Conservation (phyloP, 2,329 filamentous ascomycete species). For the Exophiala sideris region DNA sequence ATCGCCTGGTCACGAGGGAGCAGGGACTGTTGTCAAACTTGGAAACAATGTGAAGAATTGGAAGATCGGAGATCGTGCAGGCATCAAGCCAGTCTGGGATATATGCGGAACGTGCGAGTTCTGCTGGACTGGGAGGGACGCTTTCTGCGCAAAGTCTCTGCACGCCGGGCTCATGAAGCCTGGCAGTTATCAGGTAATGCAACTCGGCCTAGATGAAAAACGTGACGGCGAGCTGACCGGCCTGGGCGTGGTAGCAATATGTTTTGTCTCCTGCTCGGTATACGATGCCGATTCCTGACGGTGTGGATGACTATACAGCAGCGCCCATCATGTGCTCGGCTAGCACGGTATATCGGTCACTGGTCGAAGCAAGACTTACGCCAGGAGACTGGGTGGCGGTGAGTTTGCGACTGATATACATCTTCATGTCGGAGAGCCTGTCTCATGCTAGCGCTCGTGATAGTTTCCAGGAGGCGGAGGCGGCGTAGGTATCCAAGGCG, state of each 20-base stretch:
- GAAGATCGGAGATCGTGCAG: conserved; percentile 33
- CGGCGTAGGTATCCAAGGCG: conserved; percentile 27
- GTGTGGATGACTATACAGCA: conserved; percentile 35
- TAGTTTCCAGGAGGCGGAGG: conserved; percentile 39
- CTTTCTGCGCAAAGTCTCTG: conserved; percentile 8
- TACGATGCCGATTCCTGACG: conserved; percentile 29
- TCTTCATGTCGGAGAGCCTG: too few species aligned
- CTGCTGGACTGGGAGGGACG: conserved; percentile 29
- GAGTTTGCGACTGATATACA: too few species aligned
- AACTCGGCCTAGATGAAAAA: background rate
- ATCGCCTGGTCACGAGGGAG: conserved; percentile 46
- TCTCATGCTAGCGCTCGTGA: too few species aligned
- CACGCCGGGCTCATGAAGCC: background rate
- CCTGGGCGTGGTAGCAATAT: conserved; percentile 32
- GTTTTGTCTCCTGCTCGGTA: conserved; percentile 35
- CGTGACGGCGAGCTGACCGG: too few species aligned
- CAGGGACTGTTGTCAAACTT: conserved; percentile 39
- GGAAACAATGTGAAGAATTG: conserved; percentile 50
- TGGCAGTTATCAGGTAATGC: background rate
- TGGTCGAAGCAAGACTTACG: conserved; percentile 23
- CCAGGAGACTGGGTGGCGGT: conserved; percentile 15
- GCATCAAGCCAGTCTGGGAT: conserved; percentile 39
- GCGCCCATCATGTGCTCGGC: conserved; percentile 44
- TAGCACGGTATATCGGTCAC: conserved; percentile 43
- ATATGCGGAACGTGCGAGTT: conserved; percentile 35